A percentile compares a stretch with the other conserved stretches of the same genome.
These are phyloP conservation scores for Wallacemonas collosoma DNA, from an alignment of 208 protist species.

Conservation along the genomic window DNA sequence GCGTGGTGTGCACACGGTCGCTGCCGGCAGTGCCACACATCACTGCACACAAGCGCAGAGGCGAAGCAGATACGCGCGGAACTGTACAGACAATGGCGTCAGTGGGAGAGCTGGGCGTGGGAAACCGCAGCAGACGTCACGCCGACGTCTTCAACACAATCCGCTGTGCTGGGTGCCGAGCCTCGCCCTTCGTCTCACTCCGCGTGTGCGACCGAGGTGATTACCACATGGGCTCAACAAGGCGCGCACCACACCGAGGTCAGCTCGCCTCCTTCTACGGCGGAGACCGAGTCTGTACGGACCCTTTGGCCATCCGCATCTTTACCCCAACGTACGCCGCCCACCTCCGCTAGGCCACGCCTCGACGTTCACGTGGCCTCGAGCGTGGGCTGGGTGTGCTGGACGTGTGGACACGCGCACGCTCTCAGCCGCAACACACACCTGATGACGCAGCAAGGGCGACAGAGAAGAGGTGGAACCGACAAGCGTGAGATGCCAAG, in stretches of 20 bases:
- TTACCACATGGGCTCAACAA: too few relatives aligned
- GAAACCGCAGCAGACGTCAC: background rate
- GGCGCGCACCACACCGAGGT: too few relatives aligned
- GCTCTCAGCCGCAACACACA: background rate
- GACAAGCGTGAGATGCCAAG: too few relatives aligned
- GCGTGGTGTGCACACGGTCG: constrained; percentile 23
- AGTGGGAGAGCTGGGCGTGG: constrained; percentile 6
- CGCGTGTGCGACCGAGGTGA: too few relatives aligned
- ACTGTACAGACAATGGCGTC: background rate
- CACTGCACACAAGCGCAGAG: constrained; percentile 10
- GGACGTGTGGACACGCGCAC: background rate
- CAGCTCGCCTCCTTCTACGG: too few relatives aligned
- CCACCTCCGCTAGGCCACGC: background rate
- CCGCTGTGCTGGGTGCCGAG: too few relatives aligned
- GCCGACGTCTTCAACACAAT: background rate
- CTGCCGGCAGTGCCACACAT: constrained; percentile 25
- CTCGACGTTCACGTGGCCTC: background rate
- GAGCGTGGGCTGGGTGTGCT: constrained; percentile 1
- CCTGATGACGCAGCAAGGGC: background rate
- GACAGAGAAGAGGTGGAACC: background rate
- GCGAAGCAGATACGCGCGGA: background rate
- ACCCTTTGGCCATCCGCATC: too few relatives aligned
- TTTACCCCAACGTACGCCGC: too few relatives aligned
- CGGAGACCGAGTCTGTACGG: too few relatives aligned
- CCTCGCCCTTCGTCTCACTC: too few relatives aligned